Conservation (phyloP, 345 rosid species). For the Camelina hispida region DNA sequence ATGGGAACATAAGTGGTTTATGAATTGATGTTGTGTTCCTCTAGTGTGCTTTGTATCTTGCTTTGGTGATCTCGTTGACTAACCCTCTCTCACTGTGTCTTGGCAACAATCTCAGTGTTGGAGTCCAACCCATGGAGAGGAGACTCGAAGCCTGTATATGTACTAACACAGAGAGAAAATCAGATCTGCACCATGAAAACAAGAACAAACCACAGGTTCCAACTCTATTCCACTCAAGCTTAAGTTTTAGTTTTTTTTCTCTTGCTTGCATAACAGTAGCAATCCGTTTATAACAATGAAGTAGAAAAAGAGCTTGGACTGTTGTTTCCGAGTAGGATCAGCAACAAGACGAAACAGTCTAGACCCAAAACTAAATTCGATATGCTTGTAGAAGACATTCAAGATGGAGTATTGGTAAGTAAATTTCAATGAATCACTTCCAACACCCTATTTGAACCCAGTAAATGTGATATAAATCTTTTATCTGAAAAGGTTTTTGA, state of each 20-base stretch:
- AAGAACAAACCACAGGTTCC: slow-evolving; percentile 83
- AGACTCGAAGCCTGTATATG: slow-evolving; percentile 81
- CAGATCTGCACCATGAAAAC: slow-evolving; percentile 95
- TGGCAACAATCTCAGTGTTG: slow-evolving; percentile 57
- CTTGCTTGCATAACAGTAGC: not conserved
- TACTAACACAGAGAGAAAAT: slow-evolving; percentile 82
- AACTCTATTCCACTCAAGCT: slow-evolving; percentile 24
- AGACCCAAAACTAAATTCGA: slow-evolving; percentile 73
- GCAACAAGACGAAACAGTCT: slow-evolving; percentile 65
- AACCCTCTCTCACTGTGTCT: slow-evolving; percentile 7
- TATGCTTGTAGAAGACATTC: slow-evolving; percentile 94
- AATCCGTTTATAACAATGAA: slow-evolving; percentile 54
- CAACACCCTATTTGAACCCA: not conserved
- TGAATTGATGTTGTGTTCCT: not conserved
- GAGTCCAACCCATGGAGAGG: slow-evolving; percentile 98
- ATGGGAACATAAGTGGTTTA: not conserved
- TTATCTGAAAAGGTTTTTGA: slow-evolving; percentile 69
- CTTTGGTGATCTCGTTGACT: slow-evolving; percentile 1
- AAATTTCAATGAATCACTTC: slow-evolving; percentile 7
- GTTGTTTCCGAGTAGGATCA: slow-evolving; percentile 61
- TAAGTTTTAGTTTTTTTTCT: not conserved
- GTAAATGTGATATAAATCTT: not conserved
- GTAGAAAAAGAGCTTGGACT: slow-evolving; percentile 92
- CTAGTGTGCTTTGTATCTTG: slow-evolving; percentile 3
- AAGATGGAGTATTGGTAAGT: slow-evolving; percentile 91